Evolutionary conservation across 495 filamentous ascomycete species (phyloP).

Genomic region (Penicillium lagena): DNA sequence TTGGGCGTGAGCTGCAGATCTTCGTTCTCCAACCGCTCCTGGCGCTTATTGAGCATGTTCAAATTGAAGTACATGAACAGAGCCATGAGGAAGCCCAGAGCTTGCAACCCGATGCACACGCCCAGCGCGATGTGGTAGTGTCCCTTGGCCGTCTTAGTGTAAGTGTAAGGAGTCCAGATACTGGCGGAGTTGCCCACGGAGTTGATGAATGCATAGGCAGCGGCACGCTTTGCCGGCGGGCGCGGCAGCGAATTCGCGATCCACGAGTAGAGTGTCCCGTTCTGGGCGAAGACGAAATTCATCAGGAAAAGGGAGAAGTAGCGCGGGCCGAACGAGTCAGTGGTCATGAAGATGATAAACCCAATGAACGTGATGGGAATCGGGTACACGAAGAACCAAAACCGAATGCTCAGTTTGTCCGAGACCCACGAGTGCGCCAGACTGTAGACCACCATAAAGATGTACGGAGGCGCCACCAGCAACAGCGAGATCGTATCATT

Average conservation of each 20-base stretch:
- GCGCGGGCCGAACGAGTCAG: constrained; percentile 38
- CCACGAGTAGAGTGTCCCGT: constrained; percentile 49
- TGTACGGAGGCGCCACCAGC: constrained; percentile 47
- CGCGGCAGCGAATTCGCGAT: constrained; percentile 46
- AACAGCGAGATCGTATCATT: constrained; percentile 36
- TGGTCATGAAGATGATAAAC: constrained; percentile 45
- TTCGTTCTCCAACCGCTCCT: constrained; percentile 39
- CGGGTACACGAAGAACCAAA: constrained; percentile 48
- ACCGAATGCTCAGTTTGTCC: constrained; percentile 37
- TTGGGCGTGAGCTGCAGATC: constrained; percentile 32
- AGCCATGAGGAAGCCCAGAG: constrained; percentile 26
- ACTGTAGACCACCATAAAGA: constrained; percentile 49
- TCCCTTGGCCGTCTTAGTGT: constrained; percentile 27
- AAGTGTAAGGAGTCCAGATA: constrained; percentile 52
- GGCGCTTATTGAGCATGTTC: constrained; percentile 34
- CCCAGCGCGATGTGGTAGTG: constrained; percentile 41
- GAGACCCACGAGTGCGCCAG: constrained; percentile 39
- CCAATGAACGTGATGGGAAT: constrained; percentile 44
- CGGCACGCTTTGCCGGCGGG: constrained; percentile 48
- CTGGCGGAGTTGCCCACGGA: constrained; percentile 45
- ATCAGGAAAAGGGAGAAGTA: constrained; percentile 52
- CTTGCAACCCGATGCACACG: constrained; percentile 42
- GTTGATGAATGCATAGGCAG: constrained; percentile 50
- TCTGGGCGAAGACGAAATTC: constrained; percentile 48
- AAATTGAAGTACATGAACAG: constrained; percentile 39